These are phyloP conservation scores for Letharia columbiana DNA, from an alignment of 495 filamentous ascomycete genomes.

Conservation along the genomic window DNA sequence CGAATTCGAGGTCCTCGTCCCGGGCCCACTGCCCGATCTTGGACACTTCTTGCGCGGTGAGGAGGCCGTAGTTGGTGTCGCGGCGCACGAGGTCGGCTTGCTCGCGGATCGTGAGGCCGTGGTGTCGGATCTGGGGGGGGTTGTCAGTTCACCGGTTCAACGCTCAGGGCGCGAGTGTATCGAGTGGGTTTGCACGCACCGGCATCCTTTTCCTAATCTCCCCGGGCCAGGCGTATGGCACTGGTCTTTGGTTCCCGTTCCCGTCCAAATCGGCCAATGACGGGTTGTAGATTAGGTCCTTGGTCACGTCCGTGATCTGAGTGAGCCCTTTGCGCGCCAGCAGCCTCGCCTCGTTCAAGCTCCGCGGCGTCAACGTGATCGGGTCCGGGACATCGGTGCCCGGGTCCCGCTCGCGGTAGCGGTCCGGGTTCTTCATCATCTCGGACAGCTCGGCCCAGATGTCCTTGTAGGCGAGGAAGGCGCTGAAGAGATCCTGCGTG, in stretches of 20 bases:
- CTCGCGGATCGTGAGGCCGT: slow-evolving; percentile 17
- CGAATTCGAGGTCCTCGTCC: slow-evolving; percentile 15
- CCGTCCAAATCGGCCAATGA: slow-evolving; percentile 14
- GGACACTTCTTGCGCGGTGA: slow-evolving; percentile 5
- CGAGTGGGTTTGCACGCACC: background rate
- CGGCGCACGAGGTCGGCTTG: slow-evolving; percentile 15
- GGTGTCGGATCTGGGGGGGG: slow-evolving; percentile 4
- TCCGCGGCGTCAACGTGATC: slow-evolving; percentile 12
- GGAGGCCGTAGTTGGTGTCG: slow-evolving; percentile 17
- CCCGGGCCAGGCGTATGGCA: slow-evolving; percentile 17
- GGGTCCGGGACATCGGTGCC: slow-evolving; percentile 15
- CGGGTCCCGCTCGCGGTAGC: slow-evolving; percentile 15
- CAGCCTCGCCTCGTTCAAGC: slow-evolving; percentile 9
- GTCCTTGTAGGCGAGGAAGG: slow-evolving; percentile 30
- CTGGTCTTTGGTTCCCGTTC: slow-evolving; percentile 11
- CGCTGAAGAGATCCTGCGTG: slow-evolving; percentile 31
- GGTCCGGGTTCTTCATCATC: slow-evolving; percentile 17
- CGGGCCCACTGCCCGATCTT: slow-evolving; percentile 15
- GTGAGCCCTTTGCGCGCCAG: slow-evolving; percentile 20
- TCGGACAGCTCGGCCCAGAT: slow-evolving; percentile 17
- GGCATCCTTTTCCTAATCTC: slow-evolving; percentile 18
- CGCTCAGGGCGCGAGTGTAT: too few species aligned
- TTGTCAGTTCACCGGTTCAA: background rate
- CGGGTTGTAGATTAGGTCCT: slow-evolving; percentile 15
- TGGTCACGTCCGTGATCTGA: slow-evolving; percentile 19